phyloP scores from a whole-genome alignment of 768 basidiomycete genomes.

The Podaxis mareebaensis region DNA sequence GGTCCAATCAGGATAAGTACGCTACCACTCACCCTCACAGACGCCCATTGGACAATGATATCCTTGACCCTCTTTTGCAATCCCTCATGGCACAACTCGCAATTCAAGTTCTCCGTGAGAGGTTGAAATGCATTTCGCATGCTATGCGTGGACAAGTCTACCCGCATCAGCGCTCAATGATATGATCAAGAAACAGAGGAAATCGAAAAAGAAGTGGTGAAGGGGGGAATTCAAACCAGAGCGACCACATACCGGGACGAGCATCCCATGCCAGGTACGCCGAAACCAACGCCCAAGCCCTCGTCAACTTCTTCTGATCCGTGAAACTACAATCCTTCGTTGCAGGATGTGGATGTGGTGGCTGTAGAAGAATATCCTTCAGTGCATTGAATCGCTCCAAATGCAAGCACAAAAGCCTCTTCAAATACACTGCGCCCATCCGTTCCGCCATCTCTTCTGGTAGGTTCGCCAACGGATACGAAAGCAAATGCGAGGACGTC shows the following conservation, averaged over 20 bases:
- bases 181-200: conserved; percentile 2
- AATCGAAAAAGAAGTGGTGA: background rate
- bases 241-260: conserved; percentile 31
- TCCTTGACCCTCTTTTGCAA: conserved; percentile 28
- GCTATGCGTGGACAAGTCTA: conserved; percentile 29
- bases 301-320: conserved; percentile 35
- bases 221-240: background rate
- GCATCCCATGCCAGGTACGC: conserved; percentile 39
- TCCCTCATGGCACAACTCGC: conserved; percentile 27
- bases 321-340: conserved; percentile 29
- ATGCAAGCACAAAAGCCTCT: conserved; percentile 37
- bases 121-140: conserved; percentile 29
- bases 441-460: conserved; percentile 31
- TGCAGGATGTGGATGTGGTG: conserved; percentile 31
- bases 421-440: conserved; percentile 39
- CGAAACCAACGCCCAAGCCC: conserved; percentile 39
- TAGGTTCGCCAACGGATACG: conserved; percentile 27
- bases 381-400: conserved; percentile 33
- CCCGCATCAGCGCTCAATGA: conserved; percentile 6
- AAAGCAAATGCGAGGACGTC: conserved; percentile 38
- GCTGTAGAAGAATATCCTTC: conserved; percentile 28
- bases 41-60: conserved; percentile 30
- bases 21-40: conserved; percentile 29
- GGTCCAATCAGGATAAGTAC: background rate
- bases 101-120: conserved; percentile 29